Conservation (phyloP, 768 basidiomycete genomes). For the Phylloporus rhodoxanthus region DNA sequence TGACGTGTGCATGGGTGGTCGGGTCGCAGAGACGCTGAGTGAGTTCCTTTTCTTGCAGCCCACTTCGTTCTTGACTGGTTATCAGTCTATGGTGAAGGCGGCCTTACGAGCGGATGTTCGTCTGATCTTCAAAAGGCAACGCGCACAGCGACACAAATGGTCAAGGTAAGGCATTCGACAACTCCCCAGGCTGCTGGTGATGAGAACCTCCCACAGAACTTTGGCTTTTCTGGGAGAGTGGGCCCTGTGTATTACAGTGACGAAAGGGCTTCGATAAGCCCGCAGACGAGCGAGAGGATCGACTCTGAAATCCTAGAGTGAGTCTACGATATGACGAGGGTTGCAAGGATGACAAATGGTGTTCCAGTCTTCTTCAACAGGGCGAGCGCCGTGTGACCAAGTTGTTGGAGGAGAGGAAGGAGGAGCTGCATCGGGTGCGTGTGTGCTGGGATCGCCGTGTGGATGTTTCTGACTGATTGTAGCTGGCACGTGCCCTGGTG, state of each 20-base stretch:
- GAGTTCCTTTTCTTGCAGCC: slow-evolving; percentile 21
- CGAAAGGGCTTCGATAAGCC: slow-evolving; percentile 62
- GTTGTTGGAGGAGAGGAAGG: slow-evolving; percentile 59
- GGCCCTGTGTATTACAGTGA: slow-evolving; percentile 82
- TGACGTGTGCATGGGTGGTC: slow-evolving; percentile 91
- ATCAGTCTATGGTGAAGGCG: slow-evolving; percentile 82
- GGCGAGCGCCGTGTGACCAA: slow-evolving; percentile 61
- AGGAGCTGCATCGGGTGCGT: slow-evolving; percentile 70
- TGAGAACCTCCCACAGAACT: slow-evolving; percentile 40
- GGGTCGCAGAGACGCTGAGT: slow-evolving; percentile 91
- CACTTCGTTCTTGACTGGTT: slow-evolving; percentile 2
- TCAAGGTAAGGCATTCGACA: slow-evolving; percentile 54
- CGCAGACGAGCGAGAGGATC: slow-evolving; percentile 74
- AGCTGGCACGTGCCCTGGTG: slow-evolving; percentile 89
- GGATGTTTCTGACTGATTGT: background rate
- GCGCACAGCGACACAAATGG: slow-evolving; percentile 75
- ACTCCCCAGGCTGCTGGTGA: background rate
- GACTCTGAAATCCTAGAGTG: slow-evolving; percentile 82
- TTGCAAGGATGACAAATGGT: background rate
- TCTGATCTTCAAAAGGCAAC: slow-evolving; percentile 84
- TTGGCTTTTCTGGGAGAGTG: slow-evolving; percentile 72
- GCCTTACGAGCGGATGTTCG: slow-evolving; percentile 87
- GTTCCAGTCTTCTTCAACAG: slow-evolving; percentile 53
- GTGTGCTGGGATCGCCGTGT: background rate
- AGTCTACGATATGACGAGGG: slow-evolving; percentile 25